These are phyloP conservation scores for Gossypium schwendimanii DNA, from an alignment of 441 rosid species.

Conservation along the genomic window DNA sequence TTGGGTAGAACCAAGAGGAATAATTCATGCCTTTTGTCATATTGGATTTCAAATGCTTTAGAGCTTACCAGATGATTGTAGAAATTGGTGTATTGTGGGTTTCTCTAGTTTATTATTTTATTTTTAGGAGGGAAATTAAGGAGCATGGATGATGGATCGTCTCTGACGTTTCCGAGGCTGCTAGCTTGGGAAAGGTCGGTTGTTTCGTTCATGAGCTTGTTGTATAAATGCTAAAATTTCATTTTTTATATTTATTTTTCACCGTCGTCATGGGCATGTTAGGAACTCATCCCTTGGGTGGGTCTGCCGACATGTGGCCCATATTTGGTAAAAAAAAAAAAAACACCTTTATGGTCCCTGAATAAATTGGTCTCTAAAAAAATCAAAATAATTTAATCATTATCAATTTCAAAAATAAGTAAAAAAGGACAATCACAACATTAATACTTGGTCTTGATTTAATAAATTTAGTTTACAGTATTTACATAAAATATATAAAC, in stretches of 20 bases:
- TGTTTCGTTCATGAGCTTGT: not conserved
- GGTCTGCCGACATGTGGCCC: not conserved
- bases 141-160: not conserved
- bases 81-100: not conserved
- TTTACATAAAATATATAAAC: not conserved
- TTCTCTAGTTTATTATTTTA: not conserved
- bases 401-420: not conserved
- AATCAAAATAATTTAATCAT: too few species aligned
- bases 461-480: not conserved
- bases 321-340: not conserved
- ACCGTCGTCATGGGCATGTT: not conserved
- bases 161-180: not conserved
- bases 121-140: not conserved
- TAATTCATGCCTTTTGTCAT: not conserved
- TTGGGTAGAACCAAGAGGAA: not conserved
- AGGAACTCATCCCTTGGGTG: not conserved
- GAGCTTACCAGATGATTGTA: not conserved
- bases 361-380: not conserved
- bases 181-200: conserved; percentile 3
- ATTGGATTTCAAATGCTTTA: not conserved
- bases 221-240: not conserved
- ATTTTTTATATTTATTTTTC: not conserved
- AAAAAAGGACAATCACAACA: not conserved
- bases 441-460: not conserved
- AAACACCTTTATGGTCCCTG: not conserved